These are phyloP conservation scores for Camellia oleifera DNA, from an alignment of 179 eudicot genomes.

Conservation along the genomic window DNA sequence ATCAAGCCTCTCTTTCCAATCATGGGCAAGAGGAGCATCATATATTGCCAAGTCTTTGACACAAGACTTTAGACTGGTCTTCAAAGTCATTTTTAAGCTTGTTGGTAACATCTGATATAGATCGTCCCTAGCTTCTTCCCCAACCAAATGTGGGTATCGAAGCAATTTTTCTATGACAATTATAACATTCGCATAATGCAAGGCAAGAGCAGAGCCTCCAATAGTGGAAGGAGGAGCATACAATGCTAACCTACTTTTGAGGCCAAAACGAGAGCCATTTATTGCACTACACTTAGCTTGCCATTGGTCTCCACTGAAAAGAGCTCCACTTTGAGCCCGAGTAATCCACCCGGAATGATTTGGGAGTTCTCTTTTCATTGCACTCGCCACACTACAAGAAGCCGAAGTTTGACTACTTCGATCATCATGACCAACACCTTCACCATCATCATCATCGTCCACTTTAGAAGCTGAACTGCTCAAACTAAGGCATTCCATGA, in stretches of 20 bases:
- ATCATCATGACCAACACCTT: slow-evolving; percentile 25
- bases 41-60: slow-evolving; percentile 65
- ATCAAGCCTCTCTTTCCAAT: slow-evolving; percentile 75
- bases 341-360: slow-evolving; percentile 29
- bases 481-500: slow-evolving; percentile 83
- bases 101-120: slow-evolving; percentile 84
- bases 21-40: slow-evolving; percentile 83
- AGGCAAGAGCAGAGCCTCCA: slow-evolving; percentile 86
- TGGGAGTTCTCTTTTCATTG: slow-evolving; percentile 32
- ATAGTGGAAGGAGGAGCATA: slow-evolving; percentile 63
- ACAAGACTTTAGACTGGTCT: slow-evolving; percentile 55
- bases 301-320: slow-evolving; percentile 27
- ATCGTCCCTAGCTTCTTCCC: slow-evolving; percentile 91
- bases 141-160: slow-evolving; percentile 80
- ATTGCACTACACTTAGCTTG: slow-evolving; percentile 20
- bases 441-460: slow-evolving; percentile 50
- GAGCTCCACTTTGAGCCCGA: slow-evolving; percentile 27
- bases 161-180: slow-evolving; percentile 84
- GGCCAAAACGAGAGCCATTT: slow-evolving; percentile 31
- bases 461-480: slow-evolving; percentile 66
- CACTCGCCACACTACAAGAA: slow-evolving; percentile 37
- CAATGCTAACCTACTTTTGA: slow-evolving; percentile 47
- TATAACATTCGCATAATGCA: slow-evolving; percentile 87
- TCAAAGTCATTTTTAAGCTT: slow-evolving; percentile 61
- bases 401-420: slow-evolving; percentile 41